Percentiles rank a stretch among this genome's conserved stretches.
phyloP scores from a whole-genome alignment of 306 rosid species.

The Vicia villosa region DNA sequence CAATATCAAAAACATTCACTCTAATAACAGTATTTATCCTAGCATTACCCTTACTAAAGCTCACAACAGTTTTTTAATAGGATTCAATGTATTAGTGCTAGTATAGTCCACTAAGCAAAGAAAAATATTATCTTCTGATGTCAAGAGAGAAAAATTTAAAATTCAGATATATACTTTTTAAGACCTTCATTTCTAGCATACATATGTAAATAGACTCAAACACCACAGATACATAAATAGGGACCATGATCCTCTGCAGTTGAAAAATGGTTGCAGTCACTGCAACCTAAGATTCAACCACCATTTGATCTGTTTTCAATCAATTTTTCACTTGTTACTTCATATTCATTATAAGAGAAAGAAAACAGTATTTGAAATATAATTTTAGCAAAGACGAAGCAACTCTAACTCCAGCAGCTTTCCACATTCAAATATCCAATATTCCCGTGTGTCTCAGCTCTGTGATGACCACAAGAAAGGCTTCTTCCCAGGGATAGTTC shows the following conservation, averaged over 20 bases:
- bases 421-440: no score
- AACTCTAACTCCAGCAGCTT: no score
- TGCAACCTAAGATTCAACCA: no score
- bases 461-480: no score
- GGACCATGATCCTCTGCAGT: no score
- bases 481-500: no score
- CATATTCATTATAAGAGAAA: neutral
- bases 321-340: no score
- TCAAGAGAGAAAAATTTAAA: slow-evolving; percentile 7
- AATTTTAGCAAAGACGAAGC: neutral
- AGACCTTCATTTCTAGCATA: neutral
- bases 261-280: no score
- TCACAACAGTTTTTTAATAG: neutral
- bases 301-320: no score
- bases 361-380: neutral
- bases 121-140: neutral
- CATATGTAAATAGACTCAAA: neutral
- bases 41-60: neutral
- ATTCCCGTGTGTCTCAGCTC: no score
- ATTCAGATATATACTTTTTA: neutral
- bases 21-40: neutral
- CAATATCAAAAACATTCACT: neutral
- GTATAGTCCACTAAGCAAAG: neutral
- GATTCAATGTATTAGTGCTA: neutral
- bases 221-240: neutral